Conservation (phyloP, 1,284 basidiomycete genomes). For the Rhodofomes roseus region DNA sequence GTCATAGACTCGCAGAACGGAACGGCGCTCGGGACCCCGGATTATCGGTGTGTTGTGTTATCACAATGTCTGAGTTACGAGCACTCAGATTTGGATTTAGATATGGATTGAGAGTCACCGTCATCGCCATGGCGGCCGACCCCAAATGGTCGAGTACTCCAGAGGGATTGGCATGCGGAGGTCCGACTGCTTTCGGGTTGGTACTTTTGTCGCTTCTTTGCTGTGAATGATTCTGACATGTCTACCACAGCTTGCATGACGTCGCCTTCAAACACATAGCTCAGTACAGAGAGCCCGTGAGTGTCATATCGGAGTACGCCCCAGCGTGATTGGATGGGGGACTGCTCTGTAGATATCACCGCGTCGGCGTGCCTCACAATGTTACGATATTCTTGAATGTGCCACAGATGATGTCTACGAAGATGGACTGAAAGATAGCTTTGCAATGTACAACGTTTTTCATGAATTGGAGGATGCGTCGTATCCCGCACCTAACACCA, state of each 20-base stretch:
- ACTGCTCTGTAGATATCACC: no score
- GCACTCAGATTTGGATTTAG: conserved; percentile 26
- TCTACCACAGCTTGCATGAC: conserved; percentile 19
- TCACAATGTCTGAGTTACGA: background rate
- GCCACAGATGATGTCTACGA: no score
- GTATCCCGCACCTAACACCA: no score
- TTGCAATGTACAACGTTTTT: no score
- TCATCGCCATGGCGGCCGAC: conserved; percentile 52
- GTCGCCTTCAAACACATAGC: conserved; percentile 26
- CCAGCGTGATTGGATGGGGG: background rate
- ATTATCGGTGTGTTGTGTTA: conserved; percentile 27
- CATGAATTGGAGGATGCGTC: no score
- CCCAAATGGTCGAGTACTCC: conserved; percentile 52
- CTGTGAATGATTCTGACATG: background rate
- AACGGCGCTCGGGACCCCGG: conserved; percentile 46
- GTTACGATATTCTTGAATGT: no score
- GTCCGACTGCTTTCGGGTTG: conserved; percentile 36
- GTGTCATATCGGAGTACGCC: conserved; percentile 25
- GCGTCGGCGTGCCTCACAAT: background rate
- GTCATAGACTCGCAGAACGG: conserved; percentile 55
- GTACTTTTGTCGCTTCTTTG: conserved; percentile 1
- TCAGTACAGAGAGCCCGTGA: conserved; percentile 24
- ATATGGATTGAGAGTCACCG: conserved; percentile 53
- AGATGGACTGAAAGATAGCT: no score
- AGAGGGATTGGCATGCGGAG: conserved; percentile 50